Evolutionary conservation across 2,329 filamentous ascomycete genomes (phyloP), one percentile per base, ranked within the genome.

Genomic region (Fusarium zealandicum): DNA sequence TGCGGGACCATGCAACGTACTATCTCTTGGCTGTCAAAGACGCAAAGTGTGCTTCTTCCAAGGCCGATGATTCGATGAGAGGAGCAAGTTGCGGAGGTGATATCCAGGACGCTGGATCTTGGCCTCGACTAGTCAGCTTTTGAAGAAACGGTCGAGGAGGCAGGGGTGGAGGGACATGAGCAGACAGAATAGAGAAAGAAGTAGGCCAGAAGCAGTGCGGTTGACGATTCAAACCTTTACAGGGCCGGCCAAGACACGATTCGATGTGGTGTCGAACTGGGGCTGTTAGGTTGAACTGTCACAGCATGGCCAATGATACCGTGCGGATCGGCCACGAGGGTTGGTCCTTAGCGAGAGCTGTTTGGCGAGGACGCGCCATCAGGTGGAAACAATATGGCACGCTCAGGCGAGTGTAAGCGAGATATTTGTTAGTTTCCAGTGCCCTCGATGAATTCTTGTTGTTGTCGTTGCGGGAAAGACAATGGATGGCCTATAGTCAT

Each of bases 261-360:
- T 25, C 31, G 47, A 45, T 48, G 33, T 52, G 18, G 22, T 41
- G 31, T 20, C 36, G 28, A 48, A 51, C 51, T 33, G 46, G 49
- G 51, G 11, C 28, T 42, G 42, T 51, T n/a, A 32, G 42, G 33
- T 41, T 41, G 14, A n/a, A 17, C 20, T 17, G 5, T 2, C 10
- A 6, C 31, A 12, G n/a, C 32, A 32, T 9, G 37, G 52, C 64
- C 64, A 66, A 66, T 66, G 45, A 52, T 17, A 59, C 12, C 1
- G 22, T 44, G 14, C 50, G 46, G 42, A 43, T 59, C 37, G 28
- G 42, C 64, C 64, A 66, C 64, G 64, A 57, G 64, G 64, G 38
- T 48, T 25, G 42, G 12, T 10, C 6, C 28, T 16, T 41, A 28
- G 16, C 6, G 18, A 47, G 52, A 61, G 30, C 53, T 51, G 51